Percentiles rank a stretch among this genome's conserved stretches.
These are phyloP conservation scores for Anthracocystis setariae DNA, from an alignment of 1,284 basidiomycete species.

Conservation along the genomic window DNA sequence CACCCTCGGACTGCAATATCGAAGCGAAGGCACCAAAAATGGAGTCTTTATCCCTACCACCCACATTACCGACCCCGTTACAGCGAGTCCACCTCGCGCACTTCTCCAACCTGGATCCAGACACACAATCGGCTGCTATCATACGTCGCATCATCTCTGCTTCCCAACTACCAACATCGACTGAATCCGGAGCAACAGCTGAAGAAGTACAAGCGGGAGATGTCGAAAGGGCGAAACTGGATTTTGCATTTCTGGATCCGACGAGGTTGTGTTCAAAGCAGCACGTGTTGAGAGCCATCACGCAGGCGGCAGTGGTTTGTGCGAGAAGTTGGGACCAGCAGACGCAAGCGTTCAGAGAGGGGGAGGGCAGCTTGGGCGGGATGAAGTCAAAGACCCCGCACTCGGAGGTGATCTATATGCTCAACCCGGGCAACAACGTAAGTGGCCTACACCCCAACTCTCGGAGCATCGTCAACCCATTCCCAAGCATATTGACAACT, in stretches of 20 bases:
- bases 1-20: neutral
- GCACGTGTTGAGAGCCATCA: slow-evolving; percentile 36
- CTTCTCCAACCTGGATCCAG: slow-evolving; percentile 38
- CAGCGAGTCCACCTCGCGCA: slow-evolving; percentile 41
- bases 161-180: slow-evolving; percentile 28
- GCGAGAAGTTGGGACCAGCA: slow-evolving; percentile 31
- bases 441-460: neutral
- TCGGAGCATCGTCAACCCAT: neutral
- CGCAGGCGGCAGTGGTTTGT: slow-evolving; percentile 41
- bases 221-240: slow-evolving; percentile 25
- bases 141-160: slow-evolving; percentile 42
- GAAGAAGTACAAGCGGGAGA: slow-evolving; percentile 19
- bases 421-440: slow-evolving; percentile 48
- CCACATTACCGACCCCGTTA: slow-evolving; percentile 21
- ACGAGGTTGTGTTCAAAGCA: slow-evolving; percentile 38
- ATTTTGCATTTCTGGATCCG: slow-evolving; percentile 53
- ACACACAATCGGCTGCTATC: slow-evolving; percentile 32
- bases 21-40: slow-evolving; percentile 6
- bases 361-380: slow-evolving; percentile 33
- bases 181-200: slow-evolving; percentile 3
- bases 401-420: slow-evolving; percentile 49
- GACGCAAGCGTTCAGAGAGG: slow-evolving; percentile 20
- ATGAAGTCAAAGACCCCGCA: slow-evolving; percentile 53
- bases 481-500: neutral
- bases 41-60: slow-evolving; percentile 36